Evolutionary conservation across 805 yeast genomes (phyloP), one percentile per base, ranked within the genome.

Genomic region (Wickerhamomyces strasburgensis): DNA sequence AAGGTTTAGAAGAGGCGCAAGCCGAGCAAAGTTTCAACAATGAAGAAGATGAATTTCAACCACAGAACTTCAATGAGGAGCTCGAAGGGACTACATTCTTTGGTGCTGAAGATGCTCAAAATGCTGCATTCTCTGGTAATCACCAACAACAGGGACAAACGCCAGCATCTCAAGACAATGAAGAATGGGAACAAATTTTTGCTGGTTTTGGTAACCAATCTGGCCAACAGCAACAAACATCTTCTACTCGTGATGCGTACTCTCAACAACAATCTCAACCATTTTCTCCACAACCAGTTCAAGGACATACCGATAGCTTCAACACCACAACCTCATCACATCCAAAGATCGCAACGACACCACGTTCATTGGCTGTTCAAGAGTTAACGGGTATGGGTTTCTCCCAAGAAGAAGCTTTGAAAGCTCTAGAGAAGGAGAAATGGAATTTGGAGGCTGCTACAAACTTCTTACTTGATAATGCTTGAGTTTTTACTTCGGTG

Each of bases 131-230:
- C 10, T 17, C 30, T 14, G 17, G 11, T 19, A 21, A 7, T 21
- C 25, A 21, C 10, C 25, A 21, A 21, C 10, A n/a, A n/a, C n/a
- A n/a, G n/a, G 23, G 33, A 2, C 38, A 24, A 14, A 42, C 32
- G 19, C 43, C 18, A 10, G 42, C 30, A 29, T 39, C 38, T 14
- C 52, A 51, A 42, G 60, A 52, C 41, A 63, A 60, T 21, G 95
- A 86, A 52, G 97, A 88, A 58, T 88, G 97, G 97, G 96, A 88
- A 53, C 89, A 86, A 62, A 72, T 88, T 18, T 88, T 88, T 64
- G 90, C 94, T 4, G 95, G 94, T 0, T 84, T 85, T 56, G 89
- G 90, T 14, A 82, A 81, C 46, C 68, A 58, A 46, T 62, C 58
- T 26, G 36, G 49, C 13, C 42, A 41, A 27, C 47, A 11, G 27